Base-by-base conservation (phyloP, 306 rosid species). In the Cicer judaicum region DNA sequence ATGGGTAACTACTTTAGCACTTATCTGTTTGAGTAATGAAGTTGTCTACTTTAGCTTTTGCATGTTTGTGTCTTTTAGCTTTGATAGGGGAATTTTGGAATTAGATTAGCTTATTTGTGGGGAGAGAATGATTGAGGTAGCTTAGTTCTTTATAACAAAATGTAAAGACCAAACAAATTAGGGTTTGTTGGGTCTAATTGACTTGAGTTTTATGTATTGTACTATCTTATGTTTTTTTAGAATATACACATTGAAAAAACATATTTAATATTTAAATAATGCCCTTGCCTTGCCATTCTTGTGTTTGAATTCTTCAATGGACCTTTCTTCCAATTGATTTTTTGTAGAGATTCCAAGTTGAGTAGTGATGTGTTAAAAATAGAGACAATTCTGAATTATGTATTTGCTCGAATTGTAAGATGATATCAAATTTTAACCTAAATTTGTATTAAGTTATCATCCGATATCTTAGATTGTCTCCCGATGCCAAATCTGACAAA, bases 1-100 rank as follows among this genome's bases (percentile, higher is more conserved):
- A 69, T 54, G 72, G 85, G 79, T 78, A 78, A 80, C 85, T 85
- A 80, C 85, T 85, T 90, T 80, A 76, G 75, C 82, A 73, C 72
- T 76, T 70, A 79, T 80, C 87, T 85, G 82, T 65, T 63, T 80
- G 42, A 55, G 79, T 50, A 48, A 82, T 76, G 88, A 89, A 79
- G 79, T 49, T 81, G 88, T 79, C 79, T 72, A 72, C 85, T 77
- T 64, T 64, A 79, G 75, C 87, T 52, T 87, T 71, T 79, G 19
- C 21, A 56, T 72, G 77, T 69, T 68, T 49, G 64, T 56, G 57
- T 8, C 39, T 64, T 41, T 78, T 80, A 56, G 70, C 70, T 70
- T 74, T 81, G 68, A 44, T 69, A 41, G 43, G 70, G 76, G 73
- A 19, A 2, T 57, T 52, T 77, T 80, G 72, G 71, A 6, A 62